phyloP scores from a whole-genome alignment of 345 rosid species.

The Triadica sebifera region DNA sequence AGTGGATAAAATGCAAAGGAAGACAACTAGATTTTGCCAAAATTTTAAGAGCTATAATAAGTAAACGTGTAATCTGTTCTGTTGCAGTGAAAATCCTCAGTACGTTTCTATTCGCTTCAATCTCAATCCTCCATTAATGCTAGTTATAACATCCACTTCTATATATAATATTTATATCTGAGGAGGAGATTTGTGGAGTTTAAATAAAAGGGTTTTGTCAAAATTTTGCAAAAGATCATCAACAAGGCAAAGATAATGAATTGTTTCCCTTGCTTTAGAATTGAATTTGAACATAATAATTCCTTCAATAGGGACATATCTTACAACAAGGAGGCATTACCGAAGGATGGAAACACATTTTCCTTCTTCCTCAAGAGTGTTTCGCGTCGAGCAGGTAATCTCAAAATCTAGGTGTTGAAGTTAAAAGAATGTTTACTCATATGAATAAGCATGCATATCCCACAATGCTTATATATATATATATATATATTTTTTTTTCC shows the following conservation, averaged over 20 bases:
- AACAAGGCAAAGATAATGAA: slow-evolving; percentile 2
- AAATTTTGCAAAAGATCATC: background rate
- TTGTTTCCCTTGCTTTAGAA: slow-evolving; percentile 11
- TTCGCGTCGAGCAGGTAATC: background rate
- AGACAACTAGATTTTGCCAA: background rate
- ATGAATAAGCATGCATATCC: no score
- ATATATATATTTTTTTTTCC: no score
- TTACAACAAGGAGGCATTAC: background rate
- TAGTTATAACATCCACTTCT: background rate
- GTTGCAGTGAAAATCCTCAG: background rate
- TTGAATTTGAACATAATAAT: background rate
- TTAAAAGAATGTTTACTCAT: no score
- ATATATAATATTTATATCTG: background rate
- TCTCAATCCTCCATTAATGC: background rate
- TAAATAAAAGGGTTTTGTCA: background rate
- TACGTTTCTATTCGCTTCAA: background rate
- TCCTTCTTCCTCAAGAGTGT: slow-evolving; percentile 10
- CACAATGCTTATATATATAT: no score
- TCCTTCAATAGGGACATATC: background rate
- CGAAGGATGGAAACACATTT: background rate
- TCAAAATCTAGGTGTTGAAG: no score
- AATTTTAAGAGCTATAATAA: background rate
- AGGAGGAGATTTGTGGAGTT: background rate
- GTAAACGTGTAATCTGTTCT: background rate
- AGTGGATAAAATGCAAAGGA: background rate